These are phyloP conservation scores for Spathaspora sp. DNA, from an alignment of 1,139 yeast species.

Conservation along the genomic window DNA sequence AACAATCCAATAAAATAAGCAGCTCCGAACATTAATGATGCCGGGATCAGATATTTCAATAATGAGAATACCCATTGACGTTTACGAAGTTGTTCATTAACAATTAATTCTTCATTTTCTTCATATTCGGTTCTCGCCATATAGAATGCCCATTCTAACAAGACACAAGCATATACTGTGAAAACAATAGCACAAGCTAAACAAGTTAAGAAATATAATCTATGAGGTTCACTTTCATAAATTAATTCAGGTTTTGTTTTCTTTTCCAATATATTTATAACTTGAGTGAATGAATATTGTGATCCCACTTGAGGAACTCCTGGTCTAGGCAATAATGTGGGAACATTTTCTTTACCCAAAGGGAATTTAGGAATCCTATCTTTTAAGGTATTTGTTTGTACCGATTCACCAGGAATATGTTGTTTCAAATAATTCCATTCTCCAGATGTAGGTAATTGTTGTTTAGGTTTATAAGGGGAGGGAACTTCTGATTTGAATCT, in stretches of 20 bases:
- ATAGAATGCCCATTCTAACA: constrained; percentile 56
- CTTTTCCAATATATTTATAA: constrained; percentile 57
- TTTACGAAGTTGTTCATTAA: constrained; percentile 31
- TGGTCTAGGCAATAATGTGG: constrained; percentile 70
- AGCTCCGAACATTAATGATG: constrained; percentile 36
- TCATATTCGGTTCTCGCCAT: constrained; percentile 58
- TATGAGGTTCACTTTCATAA: constrained; percentile 83
- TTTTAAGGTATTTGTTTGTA: constrained; percentile 45
- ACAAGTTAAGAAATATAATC: constrained; percentile 69
- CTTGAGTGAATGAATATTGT: constrained; percentile 56
- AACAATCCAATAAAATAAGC: constrained; percentile 48
- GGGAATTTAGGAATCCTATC: constrained; percentile 66
- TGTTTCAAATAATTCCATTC: constrained; percentile 49
- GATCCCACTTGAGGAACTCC: constrained; percentile 72
- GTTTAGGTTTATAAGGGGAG: constrained; percentile 21
- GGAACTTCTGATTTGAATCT: constrained; percentile 28
- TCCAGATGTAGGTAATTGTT: constrained; percentile 32
- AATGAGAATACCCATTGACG: constrained; percentile 39
- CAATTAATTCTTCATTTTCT: constrained; percentile 51
- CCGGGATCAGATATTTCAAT: constrained; percentile 32
- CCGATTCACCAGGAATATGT: constrained; percentile 62
- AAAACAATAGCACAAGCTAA: constrained; percentile 69
- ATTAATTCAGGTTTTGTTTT: constrained; percentile 69
- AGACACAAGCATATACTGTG: constrained; percentile 63
- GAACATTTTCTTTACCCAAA: constrained; percentile 62